Evolutionary conservation across 257 asterid genomes (phyloP).

Genomic region (Ajuga chamaepitys): DNA sequence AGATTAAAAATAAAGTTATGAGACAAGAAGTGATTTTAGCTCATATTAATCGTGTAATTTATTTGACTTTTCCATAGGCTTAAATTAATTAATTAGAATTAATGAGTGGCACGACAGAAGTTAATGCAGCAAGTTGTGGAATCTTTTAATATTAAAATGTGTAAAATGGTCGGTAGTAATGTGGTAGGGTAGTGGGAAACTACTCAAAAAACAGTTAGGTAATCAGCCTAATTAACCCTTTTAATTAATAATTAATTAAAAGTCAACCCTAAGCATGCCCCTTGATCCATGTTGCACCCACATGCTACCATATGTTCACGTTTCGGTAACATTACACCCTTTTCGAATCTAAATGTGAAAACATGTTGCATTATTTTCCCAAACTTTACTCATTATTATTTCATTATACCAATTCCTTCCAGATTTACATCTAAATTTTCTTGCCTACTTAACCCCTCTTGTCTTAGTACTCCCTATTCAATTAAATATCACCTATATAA

Average conservation of each 20-base stretch:
- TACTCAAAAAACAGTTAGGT: neutral
- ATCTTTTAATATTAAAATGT: neutral
- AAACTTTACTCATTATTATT: neutral
- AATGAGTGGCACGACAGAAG: slow-evolving; percentile 12
- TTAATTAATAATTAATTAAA: slow-evolving; percentile 1
- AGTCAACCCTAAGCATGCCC: slow-evolving; percentile 14
- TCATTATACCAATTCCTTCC: neutral
- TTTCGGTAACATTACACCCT: neutral
- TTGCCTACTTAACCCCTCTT: too few species aligned
- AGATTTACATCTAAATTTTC: neutral
- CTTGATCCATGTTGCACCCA: slow-evolving; percentile 22
- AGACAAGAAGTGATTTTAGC: too few species aligned
- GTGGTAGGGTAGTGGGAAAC: neutral
- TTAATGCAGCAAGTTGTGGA: slow-evolving; percentile 11
- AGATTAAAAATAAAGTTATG: too few species aligned
- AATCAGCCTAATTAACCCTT: slow-evolving; percentile 3
- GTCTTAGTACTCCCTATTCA: too few species aligned
- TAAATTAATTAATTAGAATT: neutral
- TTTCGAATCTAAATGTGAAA: neutral
- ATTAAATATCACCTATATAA: too few species aligned
- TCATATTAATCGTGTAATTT: too few species aligned
- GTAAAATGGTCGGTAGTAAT: slow-evolving; percentile 17
- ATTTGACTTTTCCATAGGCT: too few species aligned
- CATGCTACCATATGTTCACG: slow-evolving; percentile 9
- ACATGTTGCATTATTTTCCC: neutral